Base-by-base conservation (phyloP, 768 basidiomycete genomes). In the Leccinellum luteum region DNA sequence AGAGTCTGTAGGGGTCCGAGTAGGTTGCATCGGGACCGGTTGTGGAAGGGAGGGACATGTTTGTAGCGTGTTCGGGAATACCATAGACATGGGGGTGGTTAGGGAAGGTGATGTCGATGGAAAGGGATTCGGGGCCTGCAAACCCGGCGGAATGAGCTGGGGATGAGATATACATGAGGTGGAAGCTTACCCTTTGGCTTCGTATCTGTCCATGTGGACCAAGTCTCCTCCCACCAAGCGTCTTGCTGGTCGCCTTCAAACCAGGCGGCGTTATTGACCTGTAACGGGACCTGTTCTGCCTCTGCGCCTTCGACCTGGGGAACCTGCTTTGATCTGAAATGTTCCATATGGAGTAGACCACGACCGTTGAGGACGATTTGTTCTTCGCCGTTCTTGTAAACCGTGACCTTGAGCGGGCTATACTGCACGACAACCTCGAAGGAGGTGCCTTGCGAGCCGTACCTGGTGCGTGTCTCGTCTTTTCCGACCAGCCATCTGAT, bases 331-430 rank as follows among this genome's bases (percentile, higher is more conserved):
- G 78, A 79, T 64, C 92, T 89, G 80, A 95, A 98, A 73, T 98
- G 97, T 69, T 99, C 97, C 96, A 99, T 95, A 64, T 98, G 95
- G 61, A 99, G 78, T 30, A 99, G 79, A 2, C 92, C 91, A 41
- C 85, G 81, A 2, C 91, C 93, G 66, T 99, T 99, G 34, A 99
- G 73, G 9, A 94, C 86, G 50, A 99, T 80, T 66, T 97, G 90
- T 57, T 89, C 87, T 68, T 85, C 86, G 3, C 91, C 92, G 56
- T 84, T 79, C 32, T 87, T 82, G 47, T 84, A 77, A 60, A 97
- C 79, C 1, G 83, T 80, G 38, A 98, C 77, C 61, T 82, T 84
- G 64, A 98, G 75, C 2, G 95, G 96, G 27, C 83, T 76, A 69
- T 88, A 92, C 38, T 81, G 72, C 60, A 98, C 82, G 4, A 83